Conservation (phyloP, 768 basidiomycete species). For the Lactarius indigo region DNA sequence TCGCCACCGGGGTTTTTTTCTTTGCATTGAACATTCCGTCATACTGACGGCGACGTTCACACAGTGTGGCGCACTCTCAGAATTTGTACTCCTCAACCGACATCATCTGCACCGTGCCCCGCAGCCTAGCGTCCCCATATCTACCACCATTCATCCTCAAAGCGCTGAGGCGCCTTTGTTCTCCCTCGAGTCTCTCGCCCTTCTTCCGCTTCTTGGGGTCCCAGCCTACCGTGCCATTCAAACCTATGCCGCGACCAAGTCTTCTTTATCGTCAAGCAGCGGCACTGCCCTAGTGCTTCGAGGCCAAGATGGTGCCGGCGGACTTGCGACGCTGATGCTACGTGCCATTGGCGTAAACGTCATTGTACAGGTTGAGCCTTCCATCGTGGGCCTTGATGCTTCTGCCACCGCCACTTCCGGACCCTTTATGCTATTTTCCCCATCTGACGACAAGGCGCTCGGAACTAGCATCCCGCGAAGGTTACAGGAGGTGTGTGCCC, state of each 20-base stretch:
- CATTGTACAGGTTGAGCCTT: conserved; percentile 59
- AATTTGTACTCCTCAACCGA: conserved; percentile 82
- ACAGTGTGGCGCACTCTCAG: conserved; percentile 83
- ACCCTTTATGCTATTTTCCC: conserved; percentile 27
- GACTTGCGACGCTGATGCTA: conserved; percentile 76
- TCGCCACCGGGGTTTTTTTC: conserved; percentile 13
- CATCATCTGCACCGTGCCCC: conserved; percentile 73
- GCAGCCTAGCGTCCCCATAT: conserved; percentile 37
- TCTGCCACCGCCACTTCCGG: conserved; percentile 33
- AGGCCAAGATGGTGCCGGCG: conserved; percentile 72
- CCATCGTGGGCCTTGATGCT: conserved; percentile 34
- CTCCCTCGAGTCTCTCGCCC: conserved; percentile 46
- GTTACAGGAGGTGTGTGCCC: conserved; percentile 38
- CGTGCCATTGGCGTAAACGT: conserved; percentile 66
- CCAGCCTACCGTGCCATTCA: conserved; percentile 81
- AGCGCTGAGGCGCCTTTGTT: conserved; percentile 16
- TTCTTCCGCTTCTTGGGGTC: conserved; percentile 75
- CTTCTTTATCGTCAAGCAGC: conserved; percentile 24
- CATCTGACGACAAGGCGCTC: conserved; percentile 31
- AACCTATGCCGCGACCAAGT: conserved; percentile 35
- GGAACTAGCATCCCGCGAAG: conserved; percentile 23
- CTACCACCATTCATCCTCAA: conserved; percentile 31
- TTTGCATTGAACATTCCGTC: conserved; percentile 16
- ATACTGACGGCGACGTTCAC: conserved; percentile 18
- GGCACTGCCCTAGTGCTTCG: conserved; percentile 56